Evolutionary conservation across 1,284 basidiomycete genomes (phyloP).

Genomic region (Ceratobasidium papillatum): DNA sequence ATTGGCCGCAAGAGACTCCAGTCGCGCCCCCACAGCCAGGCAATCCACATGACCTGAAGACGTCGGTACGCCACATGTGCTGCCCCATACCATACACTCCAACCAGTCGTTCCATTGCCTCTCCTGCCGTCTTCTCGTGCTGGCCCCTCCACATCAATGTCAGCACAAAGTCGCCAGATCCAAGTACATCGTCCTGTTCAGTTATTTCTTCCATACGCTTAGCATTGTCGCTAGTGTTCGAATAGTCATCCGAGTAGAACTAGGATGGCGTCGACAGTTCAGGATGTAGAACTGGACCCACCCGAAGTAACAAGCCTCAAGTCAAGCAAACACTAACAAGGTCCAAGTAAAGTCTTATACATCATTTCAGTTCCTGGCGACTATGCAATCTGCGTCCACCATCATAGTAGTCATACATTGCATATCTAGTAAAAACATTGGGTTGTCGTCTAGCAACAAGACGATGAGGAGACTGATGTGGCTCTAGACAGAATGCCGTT

Average conservation of each 20-base stretch:
- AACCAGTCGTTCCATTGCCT: not conserved
- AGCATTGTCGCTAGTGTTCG: too few relatives aligned
- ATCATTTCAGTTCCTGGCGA: too few relatives aligned
- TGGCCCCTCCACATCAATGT: conserved; percentile 26
- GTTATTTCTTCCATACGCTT: not conserved
- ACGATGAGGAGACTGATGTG: too few relatives aligned
- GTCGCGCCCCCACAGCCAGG: not conserved
- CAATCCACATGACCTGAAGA: not conserved
- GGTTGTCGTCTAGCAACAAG: too few relatives aligned
- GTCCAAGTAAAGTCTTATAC: too few relatives aligned
- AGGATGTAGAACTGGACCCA: not conserved
- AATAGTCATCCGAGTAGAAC: too few relatives aligned
- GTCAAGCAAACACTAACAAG: too few relatives aligned
- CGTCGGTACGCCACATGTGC: conserved; percentile 16
- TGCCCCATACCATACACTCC: conserved; percentile 12
- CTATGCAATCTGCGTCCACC: too few relatives aligned
- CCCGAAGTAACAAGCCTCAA: too few relatives aligned
- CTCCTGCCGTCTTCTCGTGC: not conserved
- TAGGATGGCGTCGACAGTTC: not conserved
- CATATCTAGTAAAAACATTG: too few relatives aligned
- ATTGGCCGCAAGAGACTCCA: not conserved
- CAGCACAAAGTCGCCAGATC: conserved; percentile 23
- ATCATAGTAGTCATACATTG: too few relatives aligned
- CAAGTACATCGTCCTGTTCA: not conserved
- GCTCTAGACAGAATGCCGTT: too few relatives aligned